These are phyloP conservation scores for Sanghuangporus baumii DNA, from an alignment of 1,284 basidiomycete genomes.

Conservation along the genomic window DNA sequence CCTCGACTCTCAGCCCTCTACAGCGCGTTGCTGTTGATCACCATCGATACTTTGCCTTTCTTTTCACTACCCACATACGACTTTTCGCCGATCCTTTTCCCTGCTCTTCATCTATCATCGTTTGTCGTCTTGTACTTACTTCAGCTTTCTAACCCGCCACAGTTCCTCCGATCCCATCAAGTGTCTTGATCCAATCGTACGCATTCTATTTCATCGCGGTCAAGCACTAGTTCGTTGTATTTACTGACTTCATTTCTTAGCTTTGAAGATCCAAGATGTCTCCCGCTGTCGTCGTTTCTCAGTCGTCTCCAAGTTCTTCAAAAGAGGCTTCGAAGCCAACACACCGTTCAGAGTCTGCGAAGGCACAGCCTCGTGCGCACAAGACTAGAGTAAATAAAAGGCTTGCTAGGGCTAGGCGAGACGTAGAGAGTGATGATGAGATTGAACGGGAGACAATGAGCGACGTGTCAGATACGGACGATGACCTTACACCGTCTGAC, in stretches of 20 bases:
- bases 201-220: background rate
- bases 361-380: constrained; percentile 16
- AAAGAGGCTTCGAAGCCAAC: background rate
- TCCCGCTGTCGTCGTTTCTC: constrained; percentile 6
- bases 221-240: background rate
- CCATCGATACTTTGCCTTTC: constrained; percentile 1
- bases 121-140: background rate
- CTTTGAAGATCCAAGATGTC: constrained; percentile 3
- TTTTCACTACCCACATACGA: background rate
- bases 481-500: constrained; percentile 43
- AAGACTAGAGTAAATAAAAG: constrained; percentile 37
- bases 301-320: constrained; percentile 9
- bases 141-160: background rate
- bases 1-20: background rate
- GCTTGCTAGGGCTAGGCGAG: constrained; percentile 47
- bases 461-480: constrained; percentile 53
- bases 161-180: background rate
- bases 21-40: background rate
- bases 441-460: constrained; percentile 61
- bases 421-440: constrained; percentile 66
- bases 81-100: background rate
- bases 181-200: background rate
- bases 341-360: background rate
- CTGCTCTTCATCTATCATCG: background rate
- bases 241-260: background rate